Evolutionary conservation across 1,284 basidiomycete species (phyloP), one percentile per base, ranked within the genome.

Genomic region (Boletellus deceptivus): DNA sequence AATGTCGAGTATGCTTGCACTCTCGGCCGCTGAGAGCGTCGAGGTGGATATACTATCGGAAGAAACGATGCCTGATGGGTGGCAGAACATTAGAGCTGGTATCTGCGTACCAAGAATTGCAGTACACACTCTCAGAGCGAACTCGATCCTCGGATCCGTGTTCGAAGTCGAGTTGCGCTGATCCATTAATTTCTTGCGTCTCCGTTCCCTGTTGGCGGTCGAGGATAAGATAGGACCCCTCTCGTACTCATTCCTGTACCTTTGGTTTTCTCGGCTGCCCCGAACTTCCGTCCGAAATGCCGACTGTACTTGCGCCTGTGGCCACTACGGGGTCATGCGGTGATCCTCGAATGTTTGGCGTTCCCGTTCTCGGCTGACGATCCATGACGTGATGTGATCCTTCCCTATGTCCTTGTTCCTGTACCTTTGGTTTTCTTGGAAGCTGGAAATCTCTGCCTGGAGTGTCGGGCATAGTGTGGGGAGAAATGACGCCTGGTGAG

Each of bases 341-440:
- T 34, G 17, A 24, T 16, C 4, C 20, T 43, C 35, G 6, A 24
- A 2, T 43, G 20, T 43, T 31, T 5, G 34, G 22, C 29, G 6
- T 31, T 14, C 29, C 29, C 29, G 13, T 14, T 31, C 29, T 4
- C 3, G 6, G 9, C 31, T 40, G 4, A 10, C 17, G n/a, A 3
- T 10, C 1, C 11, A 9, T 17, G 20, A 5, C 29, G 20, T 35
- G 20, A 11, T 17, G 13, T 20, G n/a, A 20, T 53, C 25, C 34
- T 9, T 31, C 16, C 11, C 22, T 22, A 22, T 6, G 20, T 36
- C 14, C 17, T 6, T 20, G 20, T n/a, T 29, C 43, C 10, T 43
- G n/a, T n/a, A 52, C 52, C 52, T 17, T 2, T 6, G 16, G n/a
- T 37, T 31, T 48, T 29, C 43, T 48, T n/a, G 43, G 37, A 11